Base-by-base conservation (phyloP, 1,284 basidiomycete genomes). In the Sanghuangporus weigelae region DNA sequence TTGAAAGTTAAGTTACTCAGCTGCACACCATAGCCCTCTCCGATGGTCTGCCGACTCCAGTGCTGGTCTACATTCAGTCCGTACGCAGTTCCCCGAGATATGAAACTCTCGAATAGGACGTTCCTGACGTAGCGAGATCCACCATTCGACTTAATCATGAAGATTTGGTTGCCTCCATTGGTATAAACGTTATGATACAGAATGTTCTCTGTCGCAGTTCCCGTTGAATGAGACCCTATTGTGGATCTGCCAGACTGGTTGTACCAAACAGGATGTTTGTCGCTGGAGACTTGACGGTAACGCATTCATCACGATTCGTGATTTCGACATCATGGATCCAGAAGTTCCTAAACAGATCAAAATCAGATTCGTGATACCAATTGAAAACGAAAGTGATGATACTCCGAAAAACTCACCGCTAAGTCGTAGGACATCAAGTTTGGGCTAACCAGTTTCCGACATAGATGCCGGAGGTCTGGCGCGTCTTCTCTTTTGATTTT, bases 241-340 rank as follows among this genome's bases (percentile, higher is more conserved):
- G 76, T 73, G 58, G 69, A 72, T 3, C 76, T 74, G 8, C 75
- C 70, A 12, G 68, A 70, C 49, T 70, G 70, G 63, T 77, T 77
- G 70, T 75, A 77, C 73, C 74, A 76, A 59, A 77, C 7, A 73
- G 70, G 39, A 75, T 71, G 63, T 76, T 72, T 31, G 66, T 69
- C 11, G 76, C 69, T n/a, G 75, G 75, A 1, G 69, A 71, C 70
- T 76, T 77, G 65, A 76, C 71, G 8, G 74, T 75, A 2, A 77
- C 74, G 57, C 75, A 77, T 59, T 77, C 75, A 62, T 76, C 75
- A 42, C 74, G 73, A 68, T 76, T 76, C 11, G 75, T 76, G 7
- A 76, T 73, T 59, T 75, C 74, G 38, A 76, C 71, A 60, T 76
- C 74, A 57, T 76, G 76, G 16, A 76, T 71, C 72, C 73, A 74